Conservation (phyloP, 371 early-diverging fungal species). For the Mucor mucedo region DNA sequence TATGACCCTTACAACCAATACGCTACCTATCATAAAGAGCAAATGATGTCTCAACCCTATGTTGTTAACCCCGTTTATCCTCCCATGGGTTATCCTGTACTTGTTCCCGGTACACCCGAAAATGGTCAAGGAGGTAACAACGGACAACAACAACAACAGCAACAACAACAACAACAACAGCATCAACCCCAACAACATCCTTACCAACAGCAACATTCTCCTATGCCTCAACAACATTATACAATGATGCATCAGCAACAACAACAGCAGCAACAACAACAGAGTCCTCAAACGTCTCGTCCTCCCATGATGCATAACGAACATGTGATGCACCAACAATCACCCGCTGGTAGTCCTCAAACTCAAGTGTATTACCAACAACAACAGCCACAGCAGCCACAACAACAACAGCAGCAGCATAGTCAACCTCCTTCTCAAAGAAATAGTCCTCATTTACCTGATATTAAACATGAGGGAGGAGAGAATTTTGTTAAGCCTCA, state of each 20-base stretch:
- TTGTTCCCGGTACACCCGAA: slow-evolving; percentile 35
- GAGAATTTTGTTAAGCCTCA: slow-evolving; percentile 29
- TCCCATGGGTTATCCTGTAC: slow-evolving; percentile 47
- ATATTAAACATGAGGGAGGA: slow-evolving; percentile 26
- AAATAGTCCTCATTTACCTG: slow-evolving; percentile 35
- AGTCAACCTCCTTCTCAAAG: slow-evolving; percentile 35
- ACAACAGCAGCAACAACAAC: slow-evolving; percentile 27
- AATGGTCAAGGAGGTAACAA: slow-evolving; percentile 7
- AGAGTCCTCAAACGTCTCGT: slow-evolving; percentile 10
- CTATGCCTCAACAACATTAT: slow-evolving; percentile 25
- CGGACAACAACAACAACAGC: slow-evolving; percentile 16
- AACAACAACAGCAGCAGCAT: slow-evolving; percentile 23
- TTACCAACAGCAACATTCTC: slow-evolving; percentile 26
- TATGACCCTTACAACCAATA: slow-evolving; percentile 49
- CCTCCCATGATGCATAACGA: slow-evolving; percentile 32
- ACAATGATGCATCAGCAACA: slow-evolving; percentile 17
- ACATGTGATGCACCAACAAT: slow-evolving; percentile 29
- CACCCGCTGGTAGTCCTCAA: slow-evolving; percentile 30
- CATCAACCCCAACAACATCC: slow-evolving; percentile 23
- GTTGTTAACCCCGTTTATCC: slow-evolving; percentile 50
- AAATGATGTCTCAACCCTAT: slow-evolving; percentile 48
- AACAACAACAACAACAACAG: slow-evolving; percentile 12
- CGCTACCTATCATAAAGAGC: slow-evolving; percentile 38
- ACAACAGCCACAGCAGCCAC: too few relatives aligned
- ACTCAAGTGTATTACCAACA: slow-evolving; percentile 31